Evolutionary conservation across 805 yeast species (phyloP), one percentile per base, ranked within the genome.

Genomic region (Cyberlindnera meyerae): DNA sequence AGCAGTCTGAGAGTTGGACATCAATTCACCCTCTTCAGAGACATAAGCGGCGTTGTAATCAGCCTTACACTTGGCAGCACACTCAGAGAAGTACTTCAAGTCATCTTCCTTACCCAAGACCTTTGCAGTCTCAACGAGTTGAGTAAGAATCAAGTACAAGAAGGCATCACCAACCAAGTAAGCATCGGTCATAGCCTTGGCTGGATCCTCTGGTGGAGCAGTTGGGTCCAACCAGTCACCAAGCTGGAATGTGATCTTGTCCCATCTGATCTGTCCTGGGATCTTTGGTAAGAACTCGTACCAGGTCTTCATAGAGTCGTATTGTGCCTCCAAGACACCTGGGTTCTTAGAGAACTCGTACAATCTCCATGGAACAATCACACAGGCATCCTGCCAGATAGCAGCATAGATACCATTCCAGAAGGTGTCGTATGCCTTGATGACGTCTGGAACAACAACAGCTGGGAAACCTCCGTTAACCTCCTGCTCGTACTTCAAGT

Each of bases 151-250:
- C 32, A 43, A 30, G 29, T 33, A 38, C 18, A 45, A 28, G 30
- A 45, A 45, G 4, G 47, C 47, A 39, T 45, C 47, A 9, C 45
- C 49, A 30, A 45, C 49, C 29, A 45, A 24, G 31, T 43, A 37
- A 6, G 47, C 41, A 33, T 45, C 44, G 1, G 49, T 45, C 30
- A 36, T 24, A 6, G 49, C 47, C 28, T 31, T n/a, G 3, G 36
- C 9, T 21, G 49, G 49, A 21, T 43, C 24, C 3, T 45, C 45
- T n/a, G 45, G 49, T 11, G 49, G 49, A 13, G 49, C 47, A 18
- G 43, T 40, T 35, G 49, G 49, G 27, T 45, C 49, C 20, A 45
- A 18, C 49, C 49, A 45, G 27, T 45, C 49, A 17, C 47, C 49
- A 16, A 45, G 36, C 28, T 45, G 49, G 18, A 40, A 17, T 11